Evolutionary conservation across 352 stramenopile genomes (phyloP).

Genomic region (Globisporangium barbulae): DNA sequence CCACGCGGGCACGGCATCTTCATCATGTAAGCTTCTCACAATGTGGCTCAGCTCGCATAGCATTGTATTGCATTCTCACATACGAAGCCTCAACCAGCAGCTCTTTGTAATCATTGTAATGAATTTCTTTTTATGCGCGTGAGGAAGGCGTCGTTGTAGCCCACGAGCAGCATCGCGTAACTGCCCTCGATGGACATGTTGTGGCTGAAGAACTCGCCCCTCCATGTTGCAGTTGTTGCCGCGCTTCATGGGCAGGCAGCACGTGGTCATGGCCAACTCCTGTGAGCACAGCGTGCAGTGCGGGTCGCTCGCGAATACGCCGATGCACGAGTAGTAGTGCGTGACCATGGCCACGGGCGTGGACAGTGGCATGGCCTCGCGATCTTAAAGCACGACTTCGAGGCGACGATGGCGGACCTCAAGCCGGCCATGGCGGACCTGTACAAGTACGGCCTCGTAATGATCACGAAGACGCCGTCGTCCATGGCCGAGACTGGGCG

Average conservation of each 20-base stretch:
- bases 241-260: constrained; percentile 65
- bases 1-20: too few relatives aligned
- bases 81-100: too few relatives aligned
- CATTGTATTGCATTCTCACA: too few relatives aligned
- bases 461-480: constrained; percentile 57
- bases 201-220: constrained; percentile 79
- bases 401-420: constrained; percentile 42
- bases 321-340: too few relatives aligned
- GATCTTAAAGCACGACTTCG: constrained; percentile 49
- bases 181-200: too few relatives aligned
- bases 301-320: too few relatives aligned
- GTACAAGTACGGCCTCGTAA: constrained; percentile 67
- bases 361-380: constrained; percentile 75
- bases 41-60: too few relatives aligned
- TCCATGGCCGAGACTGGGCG: constrained; percentile 79
- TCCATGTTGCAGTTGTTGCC: constrained; percentile 80
- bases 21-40: too few relatives aligned
- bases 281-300: constrained; percentile 33
- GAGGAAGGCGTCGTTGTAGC: too few relatives aligned
- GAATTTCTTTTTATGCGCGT: too few relatives aligned
- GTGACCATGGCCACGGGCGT: constrained; percentile 21
- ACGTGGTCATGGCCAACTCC: constrained; percentile 71
- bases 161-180: too few relatives aligned
- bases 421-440: constrained; percentile 50
- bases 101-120: too few relatives aligned